phyloP scores from a whole-genome alignment of 345 rosid species.

The Populus pruinosa region DNA sequence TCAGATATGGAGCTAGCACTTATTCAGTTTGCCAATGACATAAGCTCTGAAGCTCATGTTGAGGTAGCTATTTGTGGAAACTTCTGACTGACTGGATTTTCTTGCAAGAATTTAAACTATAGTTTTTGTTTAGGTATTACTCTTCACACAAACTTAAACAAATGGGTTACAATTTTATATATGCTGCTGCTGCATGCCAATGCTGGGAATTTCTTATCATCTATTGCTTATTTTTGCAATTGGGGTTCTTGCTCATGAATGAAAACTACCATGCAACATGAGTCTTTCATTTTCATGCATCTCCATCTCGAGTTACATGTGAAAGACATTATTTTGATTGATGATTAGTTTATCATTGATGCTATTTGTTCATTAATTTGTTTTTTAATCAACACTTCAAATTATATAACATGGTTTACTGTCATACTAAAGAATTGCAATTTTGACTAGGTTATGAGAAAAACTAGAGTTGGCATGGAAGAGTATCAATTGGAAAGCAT shows the following conservation, averaged over 20 bases:
- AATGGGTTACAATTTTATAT: conserved; percentile 1
- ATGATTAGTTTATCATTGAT: not conserved
- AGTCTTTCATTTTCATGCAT: not conserved
- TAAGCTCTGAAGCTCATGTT: conserved; percentile 94
- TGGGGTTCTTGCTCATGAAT: not conserved
- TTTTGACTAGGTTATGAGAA: conserved; percentile 74
- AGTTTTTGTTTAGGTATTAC: not conserved
- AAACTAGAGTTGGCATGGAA: conserved; percentile 53
- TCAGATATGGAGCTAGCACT: conserved; percentile 76
- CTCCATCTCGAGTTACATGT: not conserved
- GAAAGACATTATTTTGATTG: not conserved
- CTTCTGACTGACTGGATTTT: not conserved
- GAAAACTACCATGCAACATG: not conserved
- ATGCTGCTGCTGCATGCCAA: not conserved
- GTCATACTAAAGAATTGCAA: not conserved
- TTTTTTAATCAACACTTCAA: not conserved
- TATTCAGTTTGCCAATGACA: conserved; percentile 89
- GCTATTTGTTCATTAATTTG: no score
- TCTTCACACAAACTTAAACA: not conserved
- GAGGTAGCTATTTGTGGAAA: conserved; percentile 45
- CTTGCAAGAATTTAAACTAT: not conserved
- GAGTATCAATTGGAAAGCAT: conserved; percentile 95
- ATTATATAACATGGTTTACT: not conserved
- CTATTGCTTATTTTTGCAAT: not conserved
- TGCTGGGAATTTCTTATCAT: not conserved